Conservation (phyloP, 2,329 filamentous ascomycete genomes). For the Verticillium alfalfae region DNA sequence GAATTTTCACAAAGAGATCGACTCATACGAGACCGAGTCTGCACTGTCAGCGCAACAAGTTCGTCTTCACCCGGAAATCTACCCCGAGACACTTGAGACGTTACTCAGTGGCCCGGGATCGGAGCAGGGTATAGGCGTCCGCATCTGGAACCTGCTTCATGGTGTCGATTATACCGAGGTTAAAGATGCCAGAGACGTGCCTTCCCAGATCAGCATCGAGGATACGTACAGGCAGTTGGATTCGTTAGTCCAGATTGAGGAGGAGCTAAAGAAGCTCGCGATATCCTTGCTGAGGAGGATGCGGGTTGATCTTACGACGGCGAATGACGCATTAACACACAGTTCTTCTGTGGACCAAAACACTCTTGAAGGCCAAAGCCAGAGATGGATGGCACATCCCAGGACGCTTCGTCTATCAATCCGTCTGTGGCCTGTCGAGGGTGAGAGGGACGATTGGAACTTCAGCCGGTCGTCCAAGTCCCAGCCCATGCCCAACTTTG, state of each 20-base stretch:
- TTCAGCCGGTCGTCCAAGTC: slow-evolving; percentile 74
- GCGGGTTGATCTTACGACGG: slow-evolving; percentile 66
- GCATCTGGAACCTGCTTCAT: slow-evolving; percentile 74
- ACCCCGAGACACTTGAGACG: slow-evolving; percentile 58
- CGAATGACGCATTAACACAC: slow-evolving; percentile 28
- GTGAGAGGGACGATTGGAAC: slow-evolving; percentile 42
- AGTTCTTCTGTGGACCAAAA: slow-evolving; percentile 12
- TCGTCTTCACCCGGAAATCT: slow-evolving; percentile 57
- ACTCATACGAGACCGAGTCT: slow-evolving; percentile 9
- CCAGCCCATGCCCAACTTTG: slow-evolving; percentile 63
- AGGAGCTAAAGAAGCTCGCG: slow-evolving; percentile 64
- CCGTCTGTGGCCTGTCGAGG: slow-evolving; percentile 44
- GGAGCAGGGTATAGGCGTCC: slow-evolving; percentile 64
- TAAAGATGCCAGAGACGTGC: slow-evolving; percentile 63
- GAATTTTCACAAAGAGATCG: slow-evolving; percentile 1
- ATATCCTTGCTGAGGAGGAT: slow-evolving; percentile 71
- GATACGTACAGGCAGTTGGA: slow-evolving; percentile 78
- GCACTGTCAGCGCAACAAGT: slow-evolving; percentile 61
- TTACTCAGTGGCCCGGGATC: slow-evolving; percentile 66
- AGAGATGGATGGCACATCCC: slow-evolving; percentile 71
- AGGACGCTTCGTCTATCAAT: slow-evolving; percentile 78
- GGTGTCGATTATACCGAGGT: slow-evolving; percentile 75
- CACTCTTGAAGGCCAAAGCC: slow-evolving; percentile 7
- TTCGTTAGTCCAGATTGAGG: slow-evolving; percentile 55
- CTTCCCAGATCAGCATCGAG: slow-evolving; percentile 89